Percentiles rank a stretch among this genome's conserved stretches.
Evolutionary conservation across 306 rosid genomes (phyloP).

Genomic region (Begonia peltatifolia): DNA sequence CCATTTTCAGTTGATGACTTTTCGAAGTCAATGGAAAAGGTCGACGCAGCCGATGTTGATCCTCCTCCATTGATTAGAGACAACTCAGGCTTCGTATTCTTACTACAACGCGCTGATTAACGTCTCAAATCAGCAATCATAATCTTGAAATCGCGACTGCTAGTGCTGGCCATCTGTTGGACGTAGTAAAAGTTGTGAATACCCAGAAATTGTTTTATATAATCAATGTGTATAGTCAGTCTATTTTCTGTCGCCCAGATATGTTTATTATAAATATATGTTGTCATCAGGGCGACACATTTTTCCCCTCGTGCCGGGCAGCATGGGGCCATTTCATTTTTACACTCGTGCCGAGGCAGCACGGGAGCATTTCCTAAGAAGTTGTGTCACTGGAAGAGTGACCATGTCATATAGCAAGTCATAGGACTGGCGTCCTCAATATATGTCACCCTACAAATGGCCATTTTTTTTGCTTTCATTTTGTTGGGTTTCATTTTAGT

Average conservation of each 20-base stretch:
- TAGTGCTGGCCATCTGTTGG: neutral
- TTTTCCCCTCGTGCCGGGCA: conserved; percentile 30
- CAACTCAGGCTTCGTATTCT: conserved; percentile 89
- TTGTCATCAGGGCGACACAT: conserved; percentile 41
- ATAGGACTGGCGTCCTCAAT: conserved; percentile 18
- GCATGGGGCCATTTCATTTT: too few species aligned
- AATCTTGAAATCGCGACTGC: too few species aligned
- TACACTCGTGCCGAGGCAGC: conserved; percentile 36
- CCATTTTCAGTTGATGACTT: conserved; percentile 97
- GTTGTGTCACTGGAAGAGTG: conserved; percentile 44
- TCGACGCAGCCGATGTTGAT: conserved; percentile 79
- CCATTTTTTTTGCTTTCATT: conserved; percentile 20
- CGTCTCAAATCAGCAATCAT: neutral
- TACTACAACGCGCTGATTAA: conserved; percentile 79
- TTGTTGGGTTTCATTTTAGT: conserved; percentile 25
- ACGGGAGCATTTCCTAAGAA: conserved; percentile 44
- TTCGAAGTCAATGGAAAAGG: conserved; percentile 87
- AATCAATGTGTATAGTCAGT: conserved; percentile 51
- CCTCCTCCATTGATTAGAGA: conserved; percentile 98
- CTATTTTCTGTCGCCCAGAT: conserved; percentile 21
- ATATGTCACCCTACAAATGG: conserved; percentile 24
- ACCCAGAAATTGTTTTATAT: conserved; percentile 15
- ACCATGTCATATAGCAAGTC: conserved; percentile 13
- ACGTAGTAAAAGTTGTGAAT: conserved; percentile 50
- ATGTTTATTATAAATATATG: conserved; percentile 35